phyloP scores from a whole-genome alignment of 495 filamentous ascomycete genomes.

The Tricharina praecox region DNA sequence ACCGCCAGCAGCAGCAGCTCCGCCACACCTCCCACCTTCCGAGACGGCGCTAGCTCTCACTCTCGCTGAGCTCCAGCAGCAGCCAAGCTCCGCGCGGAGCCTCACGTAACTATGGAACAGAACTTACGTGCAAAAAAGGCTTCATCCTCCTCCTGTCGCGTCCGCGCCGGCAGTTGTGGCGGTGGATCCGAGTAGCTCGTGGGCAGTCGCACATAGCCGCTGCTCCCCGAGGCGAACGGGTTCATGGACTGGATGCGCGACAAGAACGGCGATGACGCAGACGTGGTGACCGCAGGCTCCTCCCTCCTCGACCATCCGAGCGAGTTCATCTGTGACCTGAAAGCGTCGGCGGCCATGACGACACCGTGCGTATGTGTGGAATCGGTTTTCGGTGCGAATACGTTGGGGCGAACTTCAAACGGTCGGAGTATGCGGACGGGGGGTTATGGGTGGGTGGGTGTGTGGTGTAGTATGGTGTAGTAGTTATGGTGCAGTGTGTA shows the following conservation, averaged over 20 bases:
- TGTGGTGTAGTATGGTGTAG: too few relatives aligned
- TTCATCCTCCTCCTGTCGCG: constrained; percentile 81
- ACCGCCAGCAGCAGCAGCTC: neutral
- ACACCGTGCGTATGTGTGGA: constrained; percentile 2
- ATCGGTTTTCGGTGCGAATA: too few relatives aligned
- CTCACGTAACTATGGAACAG: constrained; percentile 15
- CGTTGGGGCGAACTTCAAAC: too few relatives aligned
- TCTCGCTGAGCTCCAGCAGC: too few relatives aligned
- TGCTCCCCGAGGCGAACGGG: constrained; percentile 69
- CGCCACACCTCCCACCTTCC: too few relatives aligned
- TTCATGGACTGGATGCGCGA: constrained; percentile 73
- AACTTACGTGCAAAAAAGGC: constrained; percentile 94
- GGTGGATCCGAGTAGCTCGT: constrained; percentile 60
- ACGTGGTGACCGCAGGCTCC: constrained; percentile 59
- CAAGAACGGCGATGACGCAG: constrained; percentile 53
- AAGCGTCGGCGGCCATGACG: constrained; percentile 74
- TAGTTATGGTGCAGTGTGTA: neutral
- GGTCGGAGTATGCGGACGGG: too few relatives aligned
- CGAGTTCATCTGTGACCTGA: constrained; percentile 57
- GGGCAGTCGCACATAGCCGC: constrained; percentile 83
- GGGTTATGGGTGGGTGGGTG: too few relatives aligned
- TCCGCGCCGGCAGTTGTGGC: constrained; percentile 72
- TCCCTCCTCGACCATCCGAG: constrained; percentile 88
- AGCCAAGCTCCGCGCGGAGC: too few relatives aligned
- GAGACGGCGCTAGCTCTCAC: too few relatives aligned